These are phyloP conservation scores for Eucommia ulmoides DNA, from an alignment of 257 asterid species.

Conservation along the genomic window DNA sequence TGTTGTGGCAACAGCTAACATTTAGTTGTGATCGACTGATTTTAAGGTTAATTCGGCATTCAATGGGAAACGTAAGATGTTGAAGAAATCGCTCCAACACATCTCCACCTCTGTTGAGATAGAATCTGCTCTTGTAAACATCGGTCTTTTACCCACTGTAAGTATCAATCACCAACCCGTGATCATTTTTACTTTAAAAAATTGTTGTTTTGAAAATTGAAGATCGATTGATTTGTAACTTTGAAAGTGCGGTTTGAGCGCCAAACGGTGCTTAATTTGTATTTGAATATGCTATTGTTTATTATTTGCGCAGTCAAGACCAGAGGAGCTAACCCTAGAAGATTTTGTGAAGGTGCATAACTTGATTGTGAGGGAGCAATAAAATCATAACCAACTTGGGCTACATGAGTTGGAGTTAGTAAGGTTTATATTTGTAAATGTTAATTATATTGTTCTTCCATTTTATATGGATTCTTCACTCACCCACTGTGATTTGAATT, in stretches of 20 bases:
- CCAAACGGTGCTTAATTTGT: not conserved
- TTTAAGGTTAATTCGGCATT: slow-evolving; percentile 88
- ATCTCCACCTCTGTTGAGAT: slow-evolving; percentile 55
- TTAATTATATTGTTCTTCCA: no score
- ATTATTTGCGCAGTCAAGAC: slow-evolving; percentile 60
- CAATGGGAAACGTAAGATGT: slow-evolving; percentile 92
- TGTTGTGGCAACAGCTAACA: not conserved
- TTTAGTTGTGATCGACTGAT: not conserved
- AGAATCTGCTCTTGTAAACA: slow-evolving; percentile 59
- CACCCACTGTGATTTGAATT: no score
- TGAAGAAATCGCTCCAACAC: slow-evolving; percentile 83
- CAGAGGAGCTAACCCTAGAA: slow-evolving; percentile 74
- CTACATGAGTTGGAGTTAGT: no score
- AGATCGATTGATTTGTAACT: not conserved
- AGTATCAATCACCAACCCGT: slow-evolving; percentile 10
- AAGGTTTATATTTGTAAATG: no score
- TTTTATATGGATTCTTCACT: no score
- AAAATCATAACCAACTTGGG: no score
- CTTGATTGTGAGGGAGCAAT: slow-evolving; percentile 29
- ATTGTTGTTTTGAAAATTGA: not conserved
- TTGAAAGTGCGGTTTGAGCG: not conserved
- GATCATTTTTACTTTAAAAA: not conserved
- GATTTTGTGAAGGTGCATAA: slow-evolving; percentile 78
- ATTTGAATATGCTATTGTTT: not conserved
- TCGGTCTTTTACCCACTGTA: slow-evolving; percentile 68